Base-by-base conservation (phyloP, 2,329 filamentous ascomycete genomes). In the Aspergillus pseudoterreus region DNA sequence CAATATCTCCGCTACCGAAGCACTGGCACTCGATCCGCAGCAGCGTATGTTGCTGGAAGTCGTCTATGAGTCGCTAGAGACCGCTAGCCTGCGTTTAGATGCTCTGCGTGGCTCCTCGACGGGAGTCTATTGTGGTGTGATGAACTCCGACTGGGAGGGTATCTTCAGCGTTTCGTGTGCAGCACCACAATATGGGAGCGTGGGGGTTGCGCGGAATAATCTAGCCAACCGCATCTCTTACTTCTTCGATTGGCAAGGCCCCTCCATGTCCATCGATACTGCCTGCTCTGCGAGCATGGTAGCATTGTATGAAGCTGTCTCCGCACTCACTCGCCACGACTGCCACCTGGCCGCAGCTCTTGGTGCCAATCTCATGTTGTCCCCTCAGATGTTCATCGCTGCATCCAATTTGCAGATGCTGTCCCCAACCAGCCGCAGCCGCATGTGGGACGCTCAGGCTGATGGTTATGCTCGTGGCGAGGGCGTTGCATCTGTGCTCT, bases 381-480 rank as follows among this genome's bases (percentile, higher is more conserved):
- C 61, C 17, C 68, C 68, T 0, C 58, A 65, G 12, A 61, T 64
- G 50, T 69, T 63, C 47, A 62, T 71, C 9, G 61, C 64, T 4
- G 60, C 66, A 50, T 63, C 62, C 45, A 65, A 68, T 21, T 50
- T 65, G 17, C 56, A 75, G 61, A 62, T 82, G 44, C 74, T 84
- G 21, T 79, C 78, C 1, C 75, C 80, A 27, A 74, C 75, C 0
- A 80, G 80, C 1, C 71, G 76, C 35, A 43, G 42, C 42, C 76
- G 74, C 45, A 78, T 73, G 65, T 78, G 71, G 66, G 74, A 77
- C 55, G 65, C 60, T 2, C 62, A 61, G 2, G 80, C 77, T 0
- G 66, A 80, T 55, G 80, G 78, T 6, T 80, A 73, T 61, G 78
- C 70, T 24, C 72, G 80, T 0, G 79, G 77, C 10, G 82, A 84